Percentiles rank a stretch among this genome's conserved stretches.
Conservation (phyloP, 352 stramenopile species). For the Phytophthora lateralis region DNA sequence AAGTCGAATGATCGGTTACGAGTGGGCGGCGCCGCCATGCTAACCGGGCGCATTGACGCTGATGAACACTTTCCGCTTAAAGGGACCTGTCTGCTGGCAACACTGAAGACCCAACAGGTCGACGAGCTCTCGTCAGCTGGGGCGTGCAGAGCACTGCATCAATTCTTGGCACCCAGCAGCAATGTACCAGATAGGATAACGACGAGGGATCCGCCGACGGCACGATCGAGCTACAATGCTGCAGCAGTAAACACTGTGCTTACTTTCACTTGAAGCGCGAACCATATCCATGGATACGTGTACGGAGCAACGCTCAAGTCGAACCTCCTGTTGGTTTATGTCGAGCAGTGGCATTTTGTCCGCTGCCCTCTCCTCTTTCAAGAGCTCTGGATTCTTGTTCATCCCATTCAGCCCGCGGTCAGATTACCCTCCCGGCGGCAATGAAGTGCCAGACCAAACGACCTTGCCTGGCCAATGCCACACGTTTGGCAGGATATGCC, state of each 20-base stretch:
- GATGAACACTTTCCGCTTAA: background rate
- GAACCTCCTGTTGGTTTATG: background rate
- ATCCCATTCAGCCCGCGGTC: background rate
- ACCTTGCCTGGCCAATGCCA: too few species aligned
- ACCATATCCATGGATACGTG: background rate
- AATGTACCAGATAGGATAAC: slow-evolving; percentile 12
- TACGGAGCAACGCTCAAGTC: background rate
- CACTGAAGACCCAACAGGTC: background rate
- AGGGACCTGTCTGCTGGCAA: too few species aligned
- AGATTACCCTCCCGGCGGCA: background rate
- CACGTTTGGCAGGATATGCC: too few species aligned
- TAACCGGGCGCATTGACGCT: background rate
- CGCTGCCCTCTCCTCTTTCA: background rate
- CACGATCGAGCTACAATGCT: background rate
- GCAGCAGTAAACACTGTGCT: too few species aligned
- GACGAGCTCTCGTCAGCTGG: background rate
- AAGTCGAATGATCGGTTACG: background rate
- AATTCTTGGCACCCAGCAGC: slow-evolving; percentile 25
- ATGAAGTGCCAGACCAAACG: too few species aligned
- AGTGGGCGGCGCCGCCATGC: too few species aligned
- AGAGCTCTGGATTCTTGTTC: background rate
- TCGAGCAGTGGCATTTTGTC: background rate
- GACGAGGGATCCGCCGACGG: slow-evolving; percentile 5
- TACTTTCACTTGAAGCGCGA: background rate
- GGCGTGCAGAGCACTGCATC: background rate